These are phyloP conservation scores for Penicillium flavigenum DNA, from an alignment of 495 filamentous ascomycete genomes.

Conservation along the genomic window DNA sequence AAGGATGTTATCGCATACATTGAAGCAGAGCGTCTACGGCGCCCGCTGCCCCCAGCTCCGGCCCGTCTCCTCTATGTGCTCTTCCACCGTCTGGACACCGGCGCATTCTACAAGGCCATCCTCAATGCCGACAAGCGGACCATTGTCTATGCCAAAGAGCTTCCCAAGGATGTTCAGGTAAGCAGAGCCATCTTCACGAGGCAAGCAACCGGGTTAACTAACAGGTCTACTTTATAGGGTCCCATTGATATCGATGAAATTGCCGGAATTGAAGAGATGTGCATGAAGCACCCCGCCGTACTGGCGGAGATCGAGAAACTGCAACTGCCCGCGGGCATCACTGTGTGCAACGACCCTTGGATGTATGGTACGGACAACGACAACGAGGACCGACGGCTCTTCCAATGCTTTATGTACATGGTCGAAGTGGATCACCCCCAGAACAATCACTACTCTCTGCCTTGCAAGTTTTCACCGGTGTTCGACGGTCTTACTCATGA, in stretches of 20 bases:
- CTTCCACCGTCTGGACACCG: slow-evolving; percentile 40
- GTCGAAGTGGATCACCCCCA: slow-evolving; percentile 42
- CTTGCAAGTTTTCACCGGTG: slow-evolving; percentile 75
- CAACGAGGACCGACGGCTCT: slow-evolving; percentile 40
- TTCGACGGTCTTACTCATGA: slow-evolving; percentile 63
- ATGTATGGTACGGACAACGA: slow-evolving; percentile 45
- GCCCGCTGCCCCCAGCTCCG: slow-evolving; percentile 34
- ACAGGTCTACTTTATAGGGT: slow-evolving; percentile 25
- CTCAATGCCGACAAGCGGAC: slow-evolving; percentile 36
- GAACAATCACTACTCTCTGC: slow-evolving; percentile 76
- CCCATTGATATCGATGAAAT: slow-evolving; percentile 45
- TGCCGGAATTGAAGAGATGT: slow-evolving; percentile 41
- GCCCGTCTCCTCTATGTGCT: slow-evolving; percentile 41
- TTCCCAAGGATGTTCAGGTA: slow-evolving; percentile 45
- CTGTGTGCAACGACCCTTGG: slow-evolving; percentile 49
- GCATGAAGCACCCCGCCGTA: slow-evolving; percentile 42
- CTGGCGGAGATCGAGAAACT: slow-evolving; percentile 44
- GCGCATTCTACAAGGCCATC: slow-evolving; percentile 41
- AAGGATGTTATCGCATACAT: slow-evolving; percentile 40
- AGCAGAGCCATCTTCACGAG: not conserved
- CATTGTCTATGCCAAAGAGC: slow-evolving; percentile 38
- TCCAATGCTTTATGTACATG: slow-evolving; percentile 50
- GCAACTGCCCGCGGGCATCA: slow-evolving; percentile 40
- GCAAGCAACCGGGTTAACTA: not conserved
- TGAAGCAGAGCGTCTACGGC: slow-evolving; percentile 38